Percentiles rank a stretch among this genome's conserved stretches.
Conservation (phyloP, 73 alveolate genomes). For the Paramecium sexaurelia region DNA sequence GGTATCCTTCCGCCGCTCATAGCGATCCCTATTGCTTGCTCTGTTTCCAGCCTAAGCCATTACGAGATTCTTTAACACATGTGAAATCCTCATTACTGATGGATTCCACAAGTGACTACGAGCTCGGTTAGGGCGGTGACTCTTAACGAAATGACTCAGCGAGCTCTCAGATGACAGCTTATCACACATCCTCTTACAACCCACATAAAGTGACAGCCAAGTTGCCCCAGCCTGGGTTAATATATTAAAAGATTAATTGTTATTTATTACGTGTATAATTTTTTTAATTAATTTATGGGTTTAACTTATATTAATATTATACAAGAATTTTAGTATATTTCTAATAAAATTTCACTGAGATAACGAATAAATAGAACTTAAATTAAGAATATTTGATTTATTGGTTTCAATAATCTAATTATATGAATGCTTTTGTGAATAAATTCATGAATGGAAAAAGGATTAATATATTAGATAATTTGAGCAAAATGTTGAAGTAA, state of each 20-base stretch:
- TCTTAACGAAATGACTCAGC: slow-evolving; percentile 59
- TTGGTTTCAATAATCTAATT: too few species aligned
- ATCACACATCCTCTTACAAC: slow-evolving; percentile 45
- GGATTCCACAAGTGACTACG: slow-evolving; percentile 35
- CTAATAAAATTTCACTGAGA: too few species aligned
- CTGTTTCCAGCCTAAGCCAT: slow-evolving; percentile 64
- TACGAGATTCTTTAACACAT: slow-evolving; percentile 51
- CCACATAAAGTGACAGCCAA: slow-evolving; percentile 48
- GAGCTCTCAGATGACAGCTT: slow-evolving; percentile 51
- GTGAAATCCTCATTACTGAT: slow-evolving; percentile 49
- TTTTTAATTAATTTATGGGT: not conserved
- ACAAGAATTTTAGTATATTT: too few species aligned
- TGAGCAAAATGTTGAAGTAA: too few species aligned
- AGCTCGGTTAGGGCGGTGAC: slow-evolving; percentile 69
- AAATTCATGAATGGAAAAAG: too few species aligned
- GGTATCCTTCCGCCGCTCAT: slow-evolving; percentile 67
- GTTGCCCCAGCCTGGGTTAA: slow-evolving; percentile 58
- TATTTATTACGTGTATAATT: not conserved
- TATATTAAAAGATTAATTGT: too few species aligned
- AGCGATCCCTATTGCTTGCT: slow-evolving; percentile 61
- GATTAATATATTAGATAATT: too few species aligned
- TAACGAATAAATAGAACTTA: too few species aligned
- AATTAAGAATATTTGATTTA: too few species aligned
- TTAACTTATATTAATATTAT: not conserved
- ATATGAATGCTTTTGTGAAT: too few species aligned